phyloP scores from a whole-genome alignment of 257 asterid genomes.

The Nicotiana obtusifolia region DNA sequence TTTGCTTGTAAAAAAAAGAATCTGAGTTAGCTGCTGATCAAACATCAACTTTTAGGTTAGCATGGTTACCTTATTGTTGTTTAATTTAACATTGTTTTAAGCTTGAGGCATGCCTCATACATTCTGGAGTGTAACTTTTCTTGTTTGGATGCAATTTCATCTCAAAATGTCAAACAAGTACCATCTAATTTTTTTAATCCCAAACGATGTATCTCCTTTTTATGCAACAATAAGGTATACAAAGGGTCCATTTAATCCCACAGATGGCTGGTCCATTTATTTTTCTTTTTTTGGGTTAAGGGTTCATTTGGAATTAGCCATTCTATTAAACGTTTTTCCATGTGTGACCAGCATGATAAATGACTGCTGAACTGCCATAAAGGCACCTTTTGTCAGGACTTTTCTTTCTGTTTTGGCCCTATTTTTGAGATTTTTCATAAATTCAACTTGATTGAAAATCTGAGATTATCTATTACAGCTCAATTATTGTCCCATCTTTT shows the following conservation, averaged over 20 bases:
- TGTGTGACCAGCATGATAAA: not conserved
- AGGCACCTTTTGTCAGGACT: not conserved
- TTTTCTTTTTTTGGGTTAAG: too few relatives aligned
- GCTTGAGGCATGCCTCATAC: not conserved
- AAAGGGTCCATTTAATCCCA: not conserved
- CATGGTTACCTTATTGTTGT: not conserved
- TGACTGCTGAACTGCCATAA: not conserved
- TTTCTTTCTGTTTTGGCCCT: not conserved
- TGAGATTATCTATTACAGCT: not conserved
- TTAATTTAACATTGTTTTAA: not conserved
- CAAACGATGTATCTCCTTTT: not conserved
- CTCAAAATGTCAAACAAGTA: not conserved
- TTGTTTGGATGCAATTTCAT: not conserved
- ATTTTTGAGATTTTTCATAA: not conserved
- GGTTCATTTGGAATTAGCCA: not conserved
- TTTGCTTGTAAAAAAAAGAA: too few relatives aligned
- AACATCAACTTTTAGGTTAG: too few relatives aligned
- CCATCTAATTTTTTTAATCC: not conserved
- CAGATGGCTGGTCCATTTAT: not conserved
- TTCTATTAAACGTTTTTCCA: not conserved
- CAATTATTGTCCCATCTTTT: slow-evolving; percentile 1
- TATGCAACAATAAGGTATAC: not conserved
- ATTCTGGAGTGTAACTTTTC: not conserved
- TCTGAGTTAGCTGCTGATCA: too few relatives aligned
- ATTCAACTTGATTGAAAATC: not conserved